These are phyloP conservation scores for Eucalyptus marginata DNA, from an alignment of 345 rosid species.

Conservation along the genomic window DNA sequence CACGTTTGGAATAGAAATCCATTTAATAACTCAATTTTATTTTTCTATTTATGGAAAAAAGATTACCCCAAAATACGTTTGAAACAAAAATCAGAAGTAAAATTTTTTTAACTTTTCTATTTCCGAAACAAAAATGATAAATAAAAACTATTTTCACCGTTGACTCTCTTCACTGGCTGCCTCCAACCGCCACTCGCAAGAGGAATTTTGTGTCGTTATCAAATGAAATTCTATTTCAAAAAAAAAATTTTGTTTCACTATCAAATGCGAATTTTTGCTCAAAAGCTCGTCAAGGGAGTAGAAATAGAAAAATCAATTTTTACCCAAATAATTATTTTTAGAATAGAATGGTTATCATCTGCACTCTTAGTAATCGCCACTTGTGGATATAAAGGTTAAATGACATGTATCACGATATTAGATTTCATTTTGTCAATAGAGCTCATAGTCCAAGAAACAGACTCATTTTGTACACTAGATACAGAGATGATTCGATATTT, in stretches of 20 bases:
- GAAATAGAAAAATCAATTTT: too few species aligned
- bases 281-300: rapidly evolving
- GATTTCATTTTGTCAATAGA: neutral
- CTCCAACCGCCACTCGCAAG: rapidly evolving
- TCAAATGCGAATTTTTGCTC: rapidly evolving
- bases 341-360: too few species aligned
- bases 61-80: rapidly evolving
- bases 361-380: neutral
- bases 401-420: neutral
- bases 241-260: rapidly evolving
- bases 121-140: rapidly evolving
- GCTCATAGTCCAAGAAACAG: neutral
- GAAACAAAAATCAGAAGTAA: rapidly evolving
- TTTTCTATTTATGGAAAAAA: too few species aligned
- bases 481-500: neutral
- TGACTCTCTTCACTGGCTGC: rapidly evolving
- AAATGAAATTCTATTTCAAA: too few species aligned
- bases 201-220: rapidly evolving
- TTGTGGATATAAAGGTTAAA: neutral
- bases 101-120: too few species aligned
- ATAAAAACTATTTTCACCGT: too few species aligned
- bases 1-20: rapidly evolving
- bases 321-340: too few species aligned
- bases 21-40: too few species aligned
- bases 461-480: neutral